Percentiles rank a stretch among this genome's conserved stretches.
Evolutionary conservation across 306 rosid species (phyloP).

Genomic region (Amphicarpaea edgeworthii): DNA sequence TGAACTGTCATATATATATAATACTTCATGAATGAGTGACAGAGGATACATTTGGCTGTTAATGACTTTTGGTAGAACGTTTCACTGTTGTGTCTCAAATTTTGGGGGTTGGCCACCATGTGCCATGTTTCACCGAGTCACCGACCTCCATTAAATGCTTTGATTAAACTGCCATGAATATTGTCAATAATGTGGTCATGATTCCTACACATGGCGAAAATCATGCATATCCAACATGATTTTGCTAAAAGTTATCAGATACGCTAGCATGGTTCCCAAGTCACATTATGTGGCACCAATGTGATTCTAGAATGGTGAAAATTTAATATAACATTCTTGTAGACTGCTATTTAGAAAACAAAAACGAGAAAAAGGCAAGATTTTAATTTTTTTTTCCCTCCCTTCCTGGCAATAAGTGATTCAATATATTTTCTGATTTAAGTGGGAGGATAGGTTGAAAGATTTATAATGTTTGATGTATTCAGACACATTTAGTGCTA

Average conservation of each 20-base stretch:
- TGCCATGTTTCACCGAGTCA: not conserved
- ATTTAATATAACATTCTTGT: not conserved
- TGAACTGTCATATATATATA: no score
- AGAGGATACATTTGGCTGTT: no score
- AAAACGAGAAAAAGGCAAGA: not conserved
- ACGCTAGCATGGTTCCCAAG: not conserved
- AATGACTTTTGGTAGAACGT: not conserved
- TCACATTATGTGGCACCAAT: not conserved
- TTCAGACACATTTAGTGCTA: not conserved
- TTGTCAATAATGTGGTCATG: not conserved
- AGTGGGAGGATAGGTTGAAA: conserved; percentile 1
- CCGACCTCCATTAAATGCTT: conserved; percentile 3
- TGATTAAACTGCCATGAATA: not conserved
- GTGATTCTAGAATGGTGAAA: conserved; percentile 2
- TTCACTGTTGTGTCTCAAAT: not conserved
- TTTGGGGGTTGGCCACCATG: not conserved
- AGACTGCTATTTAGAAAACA: conserved; percentile 4
- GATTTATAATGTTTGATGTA: conserved; percentile 32
- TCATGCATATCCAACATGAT: not conserved
- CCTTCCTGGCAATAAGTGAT: not conserved
- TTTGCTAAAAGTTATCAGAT: not conserved
- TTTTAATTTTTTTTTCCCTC: conserved; percentile 7
- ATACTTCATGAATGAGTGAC: no score
- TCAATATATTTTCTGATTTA: not conserved
- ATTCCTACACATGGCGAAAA: not conserved